Conservation (phyloP, 2,329 filamentous ascomycete genomes). For the Diaporthe ilicicola region DNA sequence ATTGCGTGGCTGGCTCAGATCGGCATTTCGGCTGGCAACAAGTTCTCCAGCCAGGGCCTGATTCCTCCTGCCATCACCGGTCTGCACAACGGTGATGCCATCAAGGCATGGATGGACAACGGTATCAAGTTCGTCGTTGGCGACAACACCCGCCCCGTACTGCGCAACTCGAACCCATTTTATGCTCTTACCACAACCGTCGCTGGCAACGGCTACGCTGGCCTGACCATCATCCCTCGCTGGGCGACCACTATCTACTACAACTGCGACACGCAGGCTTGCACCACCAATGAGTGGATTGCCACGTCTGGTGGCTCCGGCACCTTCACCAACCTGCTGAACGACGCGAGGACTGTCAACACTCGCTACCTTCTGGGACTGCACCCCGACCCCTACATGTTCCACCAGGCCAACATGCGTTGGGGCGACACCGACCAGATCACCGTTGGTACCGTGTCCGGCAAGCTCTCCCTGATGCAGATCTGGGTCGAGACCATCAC, state of each 20-base stretch:
- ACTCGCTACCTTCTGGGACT: constrained; percentile 65
- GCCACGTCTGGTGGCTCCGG: constrained; percentile 64
- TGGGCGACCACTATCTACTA: constrained; percentile 72
- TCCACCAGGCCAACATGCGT: constrained; percentile 70
- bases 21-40: constrained; percentile 54
- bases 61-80: constrained; percentile 72
- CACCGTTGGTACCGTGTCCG: constrained; percentile 56
- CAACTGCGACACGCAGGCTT: constrained; percentile 66
- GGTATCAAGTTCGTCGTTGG: constrained; percentile 69
- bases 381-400: constrained; percentile 66
- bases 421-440: constrained; percentile 55
- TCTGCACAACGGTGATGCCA: constrained; percentile 69
- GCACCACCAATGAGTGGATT: constrained; percentile 68
- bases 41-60: constrained; percentile 62
- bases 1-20: constrained; percentile 64
- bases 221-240: constrained; percentile 65
- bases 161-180: constrained; percentile 62
- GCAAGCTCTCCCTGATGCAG: constrained; percentile 61
- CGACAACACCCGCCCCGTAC: constrained; percentile 66
- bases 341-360: constrained; percentile 59
- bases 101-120: constrained; percentile 66
- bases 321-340: constrained; percentile 59
- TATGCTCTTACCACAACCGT: constrained; percentile 64
- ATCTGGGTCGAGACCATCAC: constrained; percentile 64
- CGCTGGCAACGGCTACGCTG: constrained; percentile 59